phyloP scores from a whole-genome alignment of 768 basidiomycete genomes.

The Lentinula aciculospora region DNA sequence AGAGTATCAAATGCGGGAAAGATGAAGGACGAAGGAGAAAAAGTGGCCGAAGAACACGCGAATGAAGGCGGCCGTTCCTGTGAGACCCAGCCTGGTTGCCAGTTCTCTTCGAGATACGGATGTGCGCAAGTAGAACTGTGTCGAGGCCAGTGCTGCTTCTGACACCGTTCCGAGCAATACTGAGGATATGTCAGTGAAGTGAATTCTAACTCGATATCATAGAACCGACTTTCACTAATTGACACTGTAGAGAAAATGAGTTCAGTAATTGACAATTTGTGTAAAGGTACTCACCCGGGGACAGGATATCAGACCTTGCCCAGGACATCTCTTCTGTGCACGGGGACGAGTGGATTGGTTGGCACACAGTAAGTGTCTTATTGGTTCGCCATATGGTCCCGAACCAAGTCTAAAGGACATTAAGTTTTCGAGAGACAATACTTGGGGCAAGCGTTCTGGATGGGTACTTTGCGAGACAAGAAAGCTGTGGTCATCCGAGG shows the following conservation, averaged over 20 bases:
- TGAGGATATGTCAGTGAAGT: slow-evolving; percentile 4
- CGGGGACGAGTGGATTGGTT: slow-evolving; percentile 11
- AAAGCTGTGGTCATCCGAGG: background rate
- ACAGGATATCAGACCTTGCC: slow-evolving; percentile 16
- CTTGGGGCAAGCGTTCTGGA: background rate
- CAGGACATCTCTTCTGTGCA: slow-evolving; percentile 7
- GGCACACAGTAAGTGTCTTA: slow-evolving; percentile 21
- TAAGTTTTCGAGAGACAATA: slow-evolving; percentile 14
- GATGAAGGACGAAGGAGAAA: slow-evolving; percentile 18
- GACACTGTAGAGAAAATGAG: slow-evolving; percentile 18
- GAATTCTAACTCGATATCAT: background rate
- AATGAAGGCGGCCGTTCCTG: slow-evolving; percentile 21
- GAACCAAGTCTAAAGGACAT: slow-evolving; percentile 23
- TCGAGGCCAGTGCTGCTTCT: slow-evolving; percentile 22
- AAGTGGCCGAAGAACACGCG: slow-evolving; percentile 8
- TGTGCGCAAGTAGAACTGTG: slow-evolving; percentile 24
- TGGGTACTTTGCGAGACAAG: background rate
- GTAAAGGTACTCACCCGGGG: slow-evolving; percentile 15
- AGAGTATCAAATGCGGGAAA: slow-evolving; percentile 28
- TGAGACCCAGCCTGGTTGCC: slow-evolving; percentile 25
- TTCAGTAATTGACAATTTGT: background rate
- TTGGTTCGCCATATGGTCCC: slow-evolving; percentile 16
- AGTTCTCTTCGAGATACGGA: slow-evolving; percentile 17
- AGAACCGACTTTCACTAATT: slow-evolving; percentile 18
- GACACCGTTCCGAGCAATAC: slow-evolving; percentile 30